These are phyloP conservation scores for Malus hybrid DNA, from an alignment of 331 rosid genomes.

Conservation along the genomic window DNA sequence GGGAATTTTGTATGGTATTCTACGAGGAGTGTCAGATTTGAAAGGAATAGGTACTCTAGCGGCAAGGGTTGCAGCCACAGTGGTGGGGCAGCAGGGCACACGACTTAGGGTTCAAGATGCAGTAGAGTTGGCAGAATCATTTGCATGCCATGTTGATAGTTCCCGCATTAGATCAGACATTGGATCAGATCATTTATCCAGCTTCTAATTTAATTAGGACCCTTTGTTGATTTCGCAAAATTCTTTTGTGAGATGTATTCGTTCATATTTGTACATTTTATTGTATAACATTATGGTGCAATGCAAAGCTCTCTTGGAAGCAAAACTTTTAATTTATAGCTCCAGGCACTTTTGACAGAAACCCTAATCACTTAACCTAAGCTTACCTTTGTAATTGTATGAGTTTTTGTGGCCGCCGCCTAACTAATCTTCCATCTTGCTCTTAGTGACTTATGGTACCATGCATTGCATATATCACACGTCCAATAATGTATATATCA, in stretches of 20 bases:
- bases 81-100: conserved; percentile 93
- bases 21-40: conserved; percentile 64
- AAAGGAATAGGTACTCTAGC: conserved; percentile 76
- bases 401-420: no score
- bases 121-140: conserved; percentile 56
- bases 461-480: no score
- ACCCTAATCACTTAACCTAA: no score
- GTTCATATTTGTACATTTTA: conserved; percentile 5
- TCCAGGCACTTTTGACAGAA: no score
- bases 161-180: conserved; percentile 48
- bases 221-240: neutral
- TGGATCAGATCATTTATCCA: conserved; percentile 66
- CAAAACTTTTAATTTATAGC: neutral
- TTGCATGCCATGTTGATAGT: conserved; percentile 31
- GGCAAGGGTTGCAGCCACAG: conserved; percentile 81
- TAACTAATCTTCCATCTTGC: no score
- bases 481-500: no score
- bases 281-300: neutral
- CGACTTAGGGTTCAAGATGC: conserved; percentile 81
- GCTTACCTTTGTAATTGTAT: no score
- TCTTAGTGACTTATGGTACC: no score
- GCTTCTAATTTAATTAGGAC: conserved; percentile 35
- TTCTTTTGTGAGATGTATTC: conserved; percentile 2
- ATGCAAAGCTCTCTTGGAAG: neutral
- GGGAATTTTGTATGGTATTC: conserved; percentile 66